Evolutionary conservation across 768 basidiomycete species (phyloP).

Genomic region (Agrocybe pediades): DNA sequence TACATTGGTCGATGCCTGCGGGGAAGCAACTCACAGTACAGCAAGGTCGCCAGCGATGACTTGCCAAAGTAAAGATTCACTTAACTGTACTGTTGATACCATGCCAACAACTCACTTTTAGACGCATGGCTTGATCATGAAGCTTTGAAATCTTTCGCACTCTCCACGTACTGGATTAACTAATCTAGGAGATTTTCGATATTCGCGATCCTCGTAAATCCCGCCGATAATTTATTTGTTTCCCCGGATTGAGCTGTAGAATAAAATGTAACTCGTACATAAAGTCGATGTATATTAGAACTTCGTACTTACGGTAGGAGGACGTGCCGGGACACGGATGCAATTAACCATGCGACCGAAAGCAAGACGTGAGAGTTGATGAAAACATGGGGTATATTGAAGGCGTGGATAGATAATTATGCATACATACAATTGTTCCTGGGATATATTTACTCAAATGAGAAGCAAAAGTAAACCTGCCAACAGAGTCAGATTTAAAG

Average conservation of each 20-base stretch:
- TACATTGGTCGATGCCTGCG: slow-evolving; percentile 44
- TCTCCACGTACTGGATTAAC: neutral
- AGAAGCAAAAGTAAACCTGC: neutral
- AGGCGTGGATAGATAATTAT: slow-evolving; percentile 4
- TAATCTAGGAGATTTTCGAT: neutral
- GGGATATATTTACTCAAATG: slow-evolving; percentile 10
- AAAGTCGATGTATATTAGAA: neutral
- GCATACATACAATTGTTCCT: neutral
- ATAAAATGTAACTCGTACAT: neutral
- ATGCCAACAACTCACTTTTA: slow-evolving; percentile 16
- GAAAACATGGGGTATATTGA: neutral
- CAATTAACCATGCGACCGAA: neutral
- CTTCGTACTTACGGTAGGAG: neutral
- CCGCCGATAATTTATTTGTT: neutral
- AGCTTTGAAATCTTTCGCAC: neutral
- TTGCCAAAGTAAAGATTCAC: slow-evolving; percentile 44
- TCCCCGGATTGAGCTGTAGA: neutral
- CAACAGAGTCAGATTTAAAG: neutral
- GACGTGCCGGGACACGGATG: neutral
- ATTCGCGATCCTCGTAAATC: neutral
- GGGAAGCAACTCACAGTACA: slow-evolving; percentile 39
- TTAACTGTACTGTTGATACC: slow-evolving; percentile 8
- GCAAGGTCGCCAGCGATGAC: slow-evolving; percentile 50
- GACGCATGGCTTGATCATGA: slow-evolving; percentile 26
- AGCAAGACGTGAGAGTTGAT: neutral